Evolutionary conservation across 2,329 filamentous ascomycete species (phyloP), one percentile per base, ranked within the genome.

Genomic region (Sphaerulina musiva): DNA sequence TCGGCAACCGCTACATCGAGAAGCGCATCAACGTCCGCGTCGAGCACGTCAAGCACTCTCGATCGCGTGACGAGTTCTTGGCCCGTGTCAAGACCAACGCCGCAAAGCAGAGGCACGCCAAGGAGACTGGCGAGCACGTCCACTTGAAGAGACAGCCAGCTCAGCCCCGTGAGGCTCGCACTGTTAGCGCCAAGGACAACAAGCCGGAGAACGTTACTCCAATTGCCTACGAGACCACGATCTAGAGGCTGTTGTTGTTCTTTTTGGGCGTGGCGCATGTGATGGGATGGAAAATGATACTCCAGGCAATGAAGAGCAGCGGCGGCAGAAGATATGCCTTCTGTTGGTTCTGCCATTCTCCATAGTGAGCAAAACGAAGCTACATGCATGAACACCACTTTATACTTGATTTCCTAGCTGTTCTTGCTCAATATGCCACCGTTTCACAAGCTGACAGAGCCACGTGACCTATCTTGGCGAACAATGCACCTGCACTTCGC

Each of bases 21-120:
- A 98, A 98, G 90, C 92, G 93, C 77, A 85, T 98, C 82, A 97
- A 95, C 85, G 82, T 98, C 80, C 89, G 93, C 75, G 79, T 97
- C 78, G 93, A 98, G 86, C 93, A 98, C 86, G 83, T 98, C 78
- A 79, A 80, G 72, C 87, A 88, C 74, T 97, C 92, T 68, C 87
- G 93, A 76, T 97, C 92, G 72, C 85, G 93, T 74, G 92, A 97
- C 72, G 92, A 93, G 76, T 97, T 98, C 83, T 78, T 97, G 72
- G 85, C 83, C 80, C 87, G 92, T 72, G 92, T 98, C 76, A 97
- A 97, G 89, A 79, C 83, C 74, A 97, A 97, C 81, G 90, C 91
- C 72, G 85, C 83, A 74, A 85, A 89, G 78, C 93, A 91, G 85
- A 86, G 85, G 77, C 80, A 95, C 82, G 90, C 92, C 72, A 95